Evolutionary conservation across 148 eudicot species (phyloP).

Genomic region (Chenopodium suecicum): DNA sequence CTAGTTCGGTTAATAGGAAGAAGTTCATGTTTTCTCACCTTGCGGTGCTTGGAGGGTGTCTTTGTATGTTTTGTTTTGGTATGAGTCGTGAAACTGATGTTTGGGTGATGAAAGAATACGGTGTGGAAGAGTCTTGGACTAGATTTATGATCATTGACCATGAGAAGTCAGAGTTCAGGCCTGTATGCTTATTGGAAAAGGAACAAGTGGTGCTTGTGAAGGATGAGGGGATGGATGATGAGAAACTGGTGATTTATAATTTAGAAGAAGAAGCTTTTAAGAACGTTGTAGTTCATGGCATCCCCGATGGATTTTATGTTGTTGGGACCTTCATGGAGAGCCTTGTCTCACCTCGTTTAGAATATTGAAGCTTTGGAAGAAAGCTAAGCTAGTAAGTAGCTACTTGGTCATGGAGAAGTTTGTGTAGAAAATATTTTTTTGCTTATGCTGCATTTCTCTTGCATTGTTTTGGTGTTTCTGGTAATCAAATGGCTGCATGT

Average conservation of each 20-base stretch:
- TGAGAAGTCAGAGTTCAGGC: background rate
- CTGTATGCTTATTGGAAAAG: background rate
- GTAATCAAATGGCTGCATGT: too few relatives aligned
- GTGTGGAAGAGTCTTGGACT: constrained; percentile 14
- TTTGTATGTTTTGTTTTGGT: background rate
- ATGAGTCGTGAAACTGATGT: background rate
- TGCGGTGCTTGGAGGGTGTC: constrained; percentile 20
- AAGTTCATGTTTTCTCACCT: constrained; percentile 1
- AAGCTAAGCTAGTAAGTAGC: background rate
- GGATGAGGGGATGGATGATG: background rate
- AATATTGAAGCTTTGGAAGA: background rate
- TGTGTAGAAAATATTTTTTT: too few relatives aligned
- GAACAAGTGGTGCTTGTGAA: constrained; percentile 12
- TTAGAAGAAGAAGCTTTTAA: background rate
- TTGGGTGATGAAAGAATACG: constrained; percentile 26
- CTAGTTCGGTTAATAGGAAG: background rate
- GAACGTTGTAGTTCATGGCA: background rate
- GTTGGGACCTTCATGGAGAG: constrained; percentile 10
- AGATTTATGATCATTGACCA: background rate
- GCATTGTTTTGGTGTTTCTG: too few relatives aligned
- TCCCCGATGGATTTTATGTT: background rate
- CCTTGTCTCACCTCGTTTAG: constrained; percentile 20
- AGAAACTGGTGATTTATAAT: constrained; percentile 11
- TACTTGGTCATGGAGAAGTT: background rate
- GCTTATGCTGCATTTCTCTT: too few relatives aligned